Evolutionary conservation across 2,329 filamentous ascomycete species (phyloP), one percentile per base, ranked within the genome.

Genomic region (Colletotrichum orbiculare): DNA sequence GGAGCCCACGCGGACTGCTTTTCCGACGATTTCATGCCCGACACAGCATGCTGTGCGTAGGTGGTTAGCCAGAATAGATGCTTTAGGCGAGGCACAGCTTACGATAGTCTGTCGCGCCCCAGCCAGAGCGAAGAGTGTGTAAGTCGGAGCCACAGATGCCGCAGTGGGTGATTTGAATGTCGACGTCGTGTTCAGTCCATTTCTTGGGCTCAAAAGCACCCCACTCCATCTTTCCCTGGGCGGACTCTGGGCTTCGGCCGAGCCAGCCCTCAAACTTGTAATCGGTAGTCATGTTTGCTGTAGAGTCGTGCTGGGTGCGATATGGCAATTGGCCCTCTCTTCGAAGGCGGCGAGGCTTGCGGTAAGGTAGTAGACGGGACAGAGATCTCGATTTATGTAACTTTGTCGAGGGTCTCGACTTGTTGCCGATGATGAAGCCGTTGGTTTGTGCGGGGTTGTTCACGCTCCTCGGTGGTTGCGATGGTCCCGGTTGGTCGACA

Each of bases 11-110:
- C 83, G 82, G 13, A 85, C 81, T 5, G 82, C 84, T 4, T 77
- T 82, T 43, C 88, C 88, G 67, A 90, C 82, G 50, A 90, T 89
- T 70, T 91, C 88, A 73, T 90, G 88, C 54, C 88, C 88, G 34
- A 88, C 85, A 43, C 84, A 84, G 69, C 81, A 82, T 15, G 82
- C 81, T 75, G 10, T 8, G 15, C 42, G 4, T n/a, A 12, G 37
- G 25, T 17, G 38, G 60, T 74, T 9, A 73, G 49, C 52, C 42
- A 8, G 3, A 17, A n/a, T 15, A 33, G 2, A 61, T n/a, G 1
- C 17, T 11, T 11, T 11, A 33, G 43, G 37, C 25, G 5, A 25
- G 25, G 4, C 25, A 25, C 25, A 25, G 70, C 77, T 54, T 71
- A 78, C 77, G 76, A 62, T 80, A 80, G 3, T 72, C 71, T 8